Conservation (phyloP, 2,329 filamentous ascomycete species). For the Claviceps pusilla region DNA sequence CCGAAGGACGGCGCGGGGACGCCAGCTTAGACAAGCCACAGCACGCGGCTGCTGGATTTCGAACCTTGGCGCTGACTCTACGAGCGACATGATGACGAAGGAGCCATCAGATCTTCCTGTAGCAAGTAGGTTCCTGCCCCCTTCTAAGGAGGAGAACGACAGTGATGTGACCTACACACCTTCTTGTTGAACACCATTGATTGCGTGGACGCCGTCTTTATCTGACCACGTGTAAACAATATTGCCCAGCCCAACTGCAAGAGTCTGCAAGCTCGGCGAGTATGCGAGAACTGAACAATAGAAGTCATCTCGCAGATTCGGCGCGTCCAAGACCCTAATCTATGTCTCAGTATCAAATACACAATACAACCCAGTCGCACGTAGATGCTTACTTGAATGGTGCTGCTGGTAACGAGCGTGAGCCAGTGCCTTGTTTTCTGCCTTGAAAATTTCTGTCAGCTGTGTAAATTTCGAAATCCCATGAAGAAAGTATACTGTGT, state of each 20-base stretch:
- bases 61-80: constrained; percentile 57
- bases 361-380: background rate
- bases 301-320: constrained; percentile 80
- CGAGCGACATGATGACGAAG: constrained; percentile 63
- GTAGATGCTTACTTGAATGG: constrained; percentile 55
- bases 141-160: constrained; percentile 72
- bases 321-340: constrained; percentile 66
- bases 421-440: constrained; percentile 4
- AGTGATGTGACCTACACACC: constrained; percentile 58
- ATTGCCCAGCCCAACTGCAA: constrained; percentile 71
- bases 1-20: constrained; percentile 43
- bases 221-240: constrained; percentile 86
- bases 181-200: constrained; percentile 16
- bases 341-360: background rate
- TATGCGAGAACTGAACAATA: constrained; percentile 90
- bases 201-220: constrained; percentile 42
- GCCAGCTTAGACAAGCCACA: constrained; percentile 70
- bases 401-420: constrained; percentile 44
- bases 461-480: background rate
- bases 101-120: constrained; percentile 67
- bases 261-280: constrained; percentile 53
- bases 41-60: constrained; percentile 56
- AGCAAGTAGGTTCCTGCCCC: constrained; percentile 66
- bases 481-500: background rate
- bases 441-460: background rate